Base-by-base conservation (phyloP, 2,329 filamentous ascomycete species). In the Calonectria pseudoturangicola region DNA sequence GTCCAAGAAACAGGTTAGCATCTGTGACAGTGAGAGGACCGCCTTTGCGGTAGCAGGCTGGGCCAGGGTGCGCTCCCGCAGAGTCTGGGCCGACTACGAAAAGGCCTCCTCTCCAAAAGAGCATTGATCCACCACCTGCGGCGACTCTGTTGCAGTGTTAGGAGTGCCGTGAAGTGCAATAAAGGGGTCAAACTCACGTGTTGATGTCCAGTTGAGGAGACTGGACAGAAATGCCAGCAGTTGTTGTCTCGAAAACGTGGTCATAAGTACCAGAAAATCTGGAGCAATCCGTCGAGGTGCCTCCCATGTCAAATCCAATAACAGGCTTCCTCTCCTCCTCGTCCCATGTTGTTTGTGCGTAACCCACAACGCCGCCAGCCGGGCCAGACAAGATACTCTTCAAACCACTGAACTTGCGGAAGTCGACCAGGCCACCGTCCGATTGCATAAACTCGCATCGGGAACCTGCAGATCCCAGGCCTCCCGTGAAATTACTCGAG, bases 131-230 rank as follows among this genome's bases (percentile, higher is more conserved):
- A 73, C 93, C 93, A 21, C 93, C 93, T 8, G 93, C 93, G 28
- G 93, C 93, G 5, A 95, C 93, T 1, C 71, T 73, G 25, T 27
- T 10, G 21, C n/a, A 2, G 18, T 21, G 30, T 69, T 30, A 69
- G 65, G 41, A 30, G 54, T 18, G 21, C 1, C 21, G 4, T 10
- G 21, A 9, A 13, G 16, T 15, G 18, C 12, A 28, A n/a, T 1
- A 5, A 13, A 8, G n/a, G 30, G 25, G 33, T 36, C 12, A 13
- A n/a, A n/a, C 73, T 54, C 65, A 72, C 66, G 94, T 96, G 81
- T 95, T 94, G 81, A 96, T 95, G 77, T 96, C 94, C 1, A 96
- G 88, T 80, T 96, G 94, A 0, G 94, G 94, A 1, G 92, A 93
- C 74, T 95, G 93, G 13, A 96, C 94, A 1, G 93, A 93, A 1